phyloP scores from a whole-genome alignment of 2,329 filamentous ascomycete genomes.

The Alternaria sp. region DNA sequence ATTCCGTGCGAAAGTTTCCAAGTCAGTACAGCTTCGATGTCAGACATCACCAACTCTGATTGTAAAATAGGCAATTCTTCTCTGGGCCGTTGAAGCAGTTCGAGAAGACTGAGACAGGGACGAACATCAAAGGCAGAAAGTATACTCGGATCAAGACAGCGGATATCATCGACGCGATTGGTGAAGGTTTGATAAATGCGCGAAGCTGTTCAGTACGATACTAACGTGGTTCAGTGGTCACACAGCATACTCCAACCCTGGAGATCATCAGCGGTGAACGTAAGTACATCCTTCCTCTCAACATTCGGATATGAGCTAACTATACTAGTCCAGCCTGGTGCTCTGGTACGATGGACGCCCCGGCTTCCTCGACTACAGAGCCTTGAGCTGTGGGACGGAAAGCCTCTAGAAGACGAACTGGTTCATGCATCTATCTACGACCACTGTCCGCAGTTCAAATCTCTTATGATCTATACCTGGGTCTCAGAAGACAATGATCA shows the following conservation, averaged over 20 bases:
- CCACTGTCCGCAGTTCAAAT: slow-evolving; percentile 66
- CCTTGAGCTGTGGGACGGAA: slow-evolving; percentile 67
- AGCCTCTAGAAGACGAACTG: slow-evolving; percentile 62
- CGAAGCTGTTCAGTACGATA: background rate
- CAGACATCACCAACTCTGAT: slow-evolving; percentile 8
- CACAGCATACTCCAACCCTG: slow-evolving; percentile 59
- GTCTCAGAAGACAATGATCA: slow-evolving; percentile 59
- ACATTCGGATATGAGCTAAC: slow-evolving; percentile 10
- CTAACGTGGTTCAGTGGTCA: slow-evolving; percentile 48
- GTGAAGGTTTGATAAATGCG: slow-evolving; percentile 49
- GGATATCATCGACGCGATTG: slow-evolving; percentile 56
- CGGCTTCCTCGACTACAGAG: slow-evolving; percentile 63
- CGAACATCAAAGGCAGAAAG: slow-evolving; percentile 34
- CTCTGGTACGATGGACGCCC: slow-evolving; percentile 65
- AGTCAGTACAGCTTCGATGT: slow-evolving; percentile 47
- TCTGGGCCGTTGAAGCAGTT: slow-evolving; percentile 55
- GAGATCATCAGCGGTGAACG: slow-evolving; percentile 64
- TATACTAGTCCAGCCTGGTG: slow-evolving; percentile 54
- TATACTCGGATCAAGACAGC: slow-evolving; percentile 48
- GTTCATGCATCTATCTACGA: slow-evolving; percentile 60
- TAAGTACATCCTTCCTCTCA: slow-evolving; percentile 29
- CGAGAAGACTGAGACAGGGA: slow-evolving; percentile 37
- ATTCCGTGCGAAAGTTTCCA: slow-evolving; percentile 64
- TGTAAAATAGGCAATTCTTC: slow-evolving; percentile 56
- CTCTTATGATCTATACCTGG: slow-evolving; percentile 65